These are phyloP conservation scores for Exophiala spinifera DNA, from an alignment of 2,329 filamentous ascomycete species.

Conservation along the genomic window DNA sequence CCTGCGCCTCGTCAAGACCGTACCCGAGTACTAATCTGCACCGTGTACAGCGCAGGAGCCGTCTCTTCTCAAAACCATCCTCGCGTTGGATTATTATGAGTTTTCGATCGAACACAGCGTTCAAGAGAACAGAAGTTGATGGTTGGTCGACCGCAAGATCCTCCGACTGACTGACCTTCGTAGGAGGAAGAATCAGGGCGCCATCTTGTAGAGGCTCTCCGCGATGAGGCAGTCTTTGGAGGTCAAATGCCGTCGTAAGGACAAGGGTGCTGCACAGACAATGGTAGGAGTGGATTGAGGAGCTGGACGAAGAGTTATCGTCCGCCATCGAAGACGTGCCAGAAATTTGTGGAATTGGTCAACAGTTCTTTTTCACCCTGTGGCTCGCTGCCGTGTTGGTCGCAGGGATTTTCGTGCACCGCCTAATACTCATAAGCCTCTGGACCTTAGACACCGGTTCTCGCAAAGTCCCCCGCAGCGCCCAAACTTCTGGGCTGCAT, in stretches of 20 bases:
- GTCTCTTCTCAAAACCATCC: constrained; percentile 67
- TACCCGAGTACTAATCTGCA: constrained; percentile 64
- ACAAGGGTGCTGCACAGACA: constrained; percentile 66
- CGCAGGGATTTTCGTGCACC: constrained; percentile 6
- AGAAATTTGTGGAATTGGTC: not conserved
- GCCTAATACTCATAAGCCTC: not conserved
- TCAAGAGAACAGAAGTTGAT: constrained; percentile 40
- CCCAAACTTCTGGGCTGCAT: not conserved
- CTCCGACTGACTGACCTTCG: constrained; percentile 25
- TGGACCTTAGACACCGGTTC: too few relatives aligned
- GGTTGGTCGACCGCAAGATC: constrained; percentile 23
- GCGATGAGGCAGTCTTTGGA: constrained; percentile 54
- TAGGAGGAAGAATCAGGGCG: constrained; percentile 55
- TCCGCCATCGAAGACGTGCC: constrained; percentile 8
- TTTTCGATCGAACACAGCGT: constrained; percentile 50
- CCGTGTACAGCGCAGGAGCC: constrained; percentile 56
- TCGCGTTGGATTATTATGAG: constrained; percentile 53
- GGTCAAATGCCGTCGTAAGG: constrained; percentile 55
- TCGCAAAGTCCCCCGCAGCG: not conserved
- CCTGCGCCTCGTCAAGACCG: constrained; percentile 54
- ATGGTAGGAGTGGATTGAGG: constrained; percentile 45
- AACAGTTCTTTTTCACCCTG: too few relatives aligned
- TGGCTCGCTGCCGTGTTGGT: too few relatives aligned
- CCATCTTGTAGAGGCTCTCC: constrained; percentile 49
- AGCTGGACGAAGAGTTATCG: not conserved